Percentiles rank a stretch among this genome's conserved stretches.
phyloP scores from a whole-genome alignment of 768 basidiomycete genomes.

The Daedaleopsis sinensis region DNA sequence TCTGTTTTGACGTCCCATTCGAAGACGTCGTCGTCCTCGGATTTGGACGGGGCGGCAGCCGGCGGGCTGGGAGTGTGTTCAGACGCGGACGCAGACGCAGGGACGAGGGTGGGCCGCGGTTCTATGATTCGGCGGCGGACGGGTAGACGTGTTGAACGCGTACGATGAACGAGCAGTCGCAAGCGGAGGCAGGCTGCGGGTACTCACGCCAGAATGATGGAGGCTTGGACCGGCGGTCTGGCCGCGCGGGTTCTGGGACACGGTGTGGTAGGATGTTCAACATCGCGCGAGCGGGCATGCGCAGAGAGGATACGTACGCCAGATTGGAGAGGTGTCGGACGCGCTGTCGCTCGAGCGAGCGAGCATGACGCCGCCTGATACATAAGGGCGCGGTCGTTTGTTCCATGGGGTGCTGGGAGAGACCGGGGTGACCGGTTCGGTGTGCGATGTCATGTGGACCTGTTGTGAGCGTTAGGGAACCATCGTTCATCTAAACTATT shows the following conservation, averaged over 20 bases:
- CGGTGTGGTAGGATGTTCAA: not conserved
- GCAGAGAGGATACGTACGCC: not conserved
- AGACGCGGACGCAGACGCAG: too few species aligned
- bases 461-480: not conserved
- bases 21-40: too few species aligned
- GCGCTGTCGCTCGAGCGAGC: not conserved
- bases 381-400: not conserved
- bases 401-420: not conserved
- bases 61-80: too few species aligned
- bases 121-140: too few species aligned
- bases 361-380: not conserved
- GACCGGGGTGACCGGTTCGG: not conserved
- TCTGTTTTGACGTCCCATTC: too few species aligned
- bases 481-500: not conserved
- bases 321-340: not conserved
- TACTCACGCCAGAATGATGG: too few species aligned
- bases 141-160: too few species aligned
- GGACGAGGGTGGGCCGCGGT: too few species aligned
- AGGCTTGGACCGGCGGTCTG: too few species aligned
- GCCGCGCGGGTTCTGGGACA: not conserved
- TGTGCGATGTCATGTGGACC: not conserved
- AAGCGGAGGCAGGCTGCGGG: too few species aligned
- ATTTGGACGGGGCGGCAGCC: too few species aligned
- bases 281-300: not conserved
- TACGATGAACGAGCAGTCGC: too few species aligned